These are phyloP conservation scores for Cydonia oblonga DNA, from an alignment of 331 rosid genomes.

Conservation along the genomic window DNA sequence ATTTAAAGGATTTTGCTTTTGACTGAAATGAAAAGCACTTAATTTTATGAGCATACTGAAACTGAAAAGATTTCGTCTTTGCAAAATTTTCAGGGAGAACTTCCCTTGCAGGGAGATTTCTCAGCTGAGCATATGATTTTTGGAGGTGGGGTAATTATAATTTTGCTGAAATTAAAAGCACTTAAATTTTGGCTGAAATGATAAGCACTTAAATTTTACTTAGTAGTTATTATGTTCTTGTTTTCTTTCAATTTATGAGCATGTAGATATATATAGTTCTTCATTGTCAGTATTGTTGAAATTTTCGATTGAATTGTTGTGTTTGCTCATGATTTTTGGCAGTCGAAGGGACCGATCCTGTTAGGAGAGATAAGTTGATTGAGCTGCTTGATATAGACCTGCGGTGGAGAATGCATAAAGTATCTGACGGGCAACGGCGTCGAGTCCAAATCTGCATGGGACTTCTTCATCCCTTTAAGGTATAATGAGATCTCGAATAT, in stretches of 20 bases:
- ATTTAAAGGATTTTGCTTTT: background rate
- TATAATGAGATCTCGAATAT: constrained; percentile 6
- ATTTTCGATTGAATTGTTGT: background rate
- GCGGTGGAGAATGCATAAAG: constrained; percentile 95
- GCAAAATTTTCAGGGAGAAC: constrained; percentile 61
- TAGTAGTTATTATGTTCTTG: background rate
- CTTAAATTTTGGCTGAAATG: background rate
- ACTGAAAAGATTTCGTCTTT: constrained; percentile 8
- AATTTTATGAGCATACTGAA: background rate
- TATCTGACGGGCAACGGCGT: constrained; percentile 95
- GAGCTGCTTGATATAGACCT: constrained; percentile 87
- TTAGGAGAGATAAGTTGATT: constrained; percentile 72
- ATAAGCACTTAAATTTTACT: background rate
- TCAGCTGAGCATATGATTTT: constrained; percentile 97
- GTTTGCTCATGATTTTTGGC: constrained; percentile 17
- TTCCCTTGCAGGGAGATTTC: constrained; percentile 94
- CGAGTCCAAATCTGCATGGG: constrained; percentile 98
- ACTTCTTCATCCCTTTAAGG: constrained; percentile 92
- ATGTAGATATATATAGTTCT: background rate
- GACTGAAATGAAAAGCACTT: background rate
- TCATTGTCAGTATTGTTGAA: background rate
- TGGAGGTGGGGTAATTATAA: constrained; percentile 51
- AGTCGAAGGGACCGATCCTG: constrained; percentile 85
- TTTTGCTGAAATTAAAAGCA: background rate
- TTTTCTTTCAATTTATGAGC: background rate